Evolutionary conservation across 192 early-diverging fungal genomes (phyloP).

Genomic region (Backusella circina): DNA sequence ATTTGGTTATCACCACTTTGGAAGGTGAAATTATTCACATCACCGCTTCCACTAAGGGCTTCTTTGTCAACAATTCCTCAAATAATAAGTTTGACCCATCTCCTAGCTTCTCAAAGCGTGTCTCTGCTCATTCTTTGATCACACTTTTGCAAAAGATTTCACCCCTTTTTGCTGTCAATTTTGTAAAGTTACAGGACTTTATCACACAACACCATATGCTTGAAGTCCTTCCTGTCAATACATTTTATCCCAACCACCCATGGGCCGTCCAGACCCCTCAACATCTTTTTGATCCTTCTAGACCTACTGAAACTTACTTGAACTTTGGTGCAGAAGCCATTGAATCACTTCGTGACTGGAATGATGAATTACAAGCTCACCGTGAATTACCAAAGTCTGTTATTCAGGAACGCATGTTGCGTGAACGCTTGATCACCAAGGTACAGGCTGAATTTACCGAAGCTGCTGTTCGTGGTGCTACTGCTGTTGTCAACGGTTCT

Average conservation of each 20-base stretch:
- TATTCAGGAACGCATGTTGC: slow-evolving; percentile 79
- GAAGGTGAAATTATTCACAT: slow-evolving; percentile 83
- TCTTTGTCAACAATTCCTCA: slow-evolving; percentile 84
- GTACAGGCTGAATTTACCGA: slow-evolving; percentile 91
- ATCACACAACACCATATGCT: slow-evolving; percentile 67
- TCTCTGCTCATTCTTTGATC: slow-evolving; percentile 62
- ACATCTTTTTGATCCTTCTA: slow-evolving; percentile 58
- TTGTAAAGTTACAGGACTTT: slow-evolving; percentile 61
- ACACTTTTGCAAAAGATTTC: slow-evolving; percentile 63
- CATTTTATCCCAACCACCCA: slow-evolving; percentile 68
- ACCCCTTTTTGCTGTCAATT: slow-evolving; percentile 65
- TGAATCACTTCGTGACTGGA: slow-evolving; percentile 87
- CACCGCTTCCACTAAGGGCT: slow-evolving; percentile 80
- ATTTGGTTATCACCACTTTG: slow-evolving; percentile 82
- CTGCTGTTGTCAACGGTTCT: slow-evolving; percentile 78
- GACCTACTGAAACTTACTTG: slow-evolving; percentile 62
- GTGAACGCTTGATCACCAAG: slow-evolving; percentile 82
- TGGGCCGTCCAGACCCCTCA: slow-evolving; percentile 69
- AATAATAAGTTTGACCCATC: slow-evolving; percentile 62
- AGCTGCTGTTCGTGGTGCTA: slow-evolving; percentile 80
- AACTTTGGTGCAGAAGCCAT: slow-evolving; percentile 58
- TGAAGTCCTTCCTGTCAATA: slow-evolving; percentile 73
- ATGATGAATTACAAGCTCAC: slow-evolving; percentile 91
- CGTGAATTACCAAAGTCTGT: slow-evolving; percentile 76
- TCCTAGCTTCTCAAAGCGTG: slow-evolving; percentile 41